Evolutionary conservation across 306 rosid genomes (phyloP), one percentile per base, ranked within the genome.

Genomic region (Prosopis cineraria): DNA sequence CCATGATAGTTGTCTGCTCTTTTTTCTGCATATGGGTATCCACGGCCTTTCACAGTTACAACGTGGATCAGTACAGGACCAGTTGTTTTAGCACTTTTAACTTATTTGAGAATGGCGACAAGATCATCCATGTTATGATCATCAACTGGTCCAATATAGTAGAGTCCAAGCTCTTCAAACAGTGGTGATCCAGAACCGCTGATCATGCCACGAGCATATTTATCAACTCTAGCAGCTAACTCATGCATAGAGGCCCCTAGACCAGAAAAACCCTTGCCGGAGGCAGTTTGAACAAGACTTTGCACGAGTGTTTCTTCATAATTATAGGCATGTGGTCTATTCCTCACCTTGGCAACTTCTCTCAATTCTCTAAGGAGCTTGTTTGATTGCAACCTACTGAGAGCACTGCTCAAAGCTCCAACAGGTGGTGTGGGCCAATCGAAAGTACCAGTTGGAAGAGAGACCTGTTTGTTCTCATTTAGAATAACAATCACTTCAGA

Each of bases 191-290:
- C 97, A 25, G 97, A 81, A 65, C 98, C 99, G 72, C 99, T 86
- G 73, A 96, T 96, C 99, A 96, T 96, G 59, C 99, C 98, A 77
- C 98, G 98, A 77, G 99, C 97, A 89, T 96, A 93, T 73, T 90
- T 97, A 55, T 96, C 99, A 72, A 96, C 99, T 88, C 93, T 95
- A 58, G 99, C 93, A 4, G 98, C 99, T 87, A 95, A 85, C 77
- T 93, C 96, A 81, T 95, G 98, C 89, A 95, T 93, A 0, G 94
- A n/a, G 83, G 14, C 99, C 99, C n/a, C n/a, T n/a, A n/a, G n/a
- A n/a, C n/a, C n/a, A n/a, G n/a, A n/a, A 74, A 83, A 16, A 73
- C 67, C 7, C 65, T 41, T 76, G 78, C 45, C 77, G 31, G 20
- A 76, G 59, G 63, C 81, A 76, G 81, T 48, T 29, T 64, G 79